Conservation (phyloP, 805 yeast genomes). For the Wickerhamomyces hampshirensis region DNA sequence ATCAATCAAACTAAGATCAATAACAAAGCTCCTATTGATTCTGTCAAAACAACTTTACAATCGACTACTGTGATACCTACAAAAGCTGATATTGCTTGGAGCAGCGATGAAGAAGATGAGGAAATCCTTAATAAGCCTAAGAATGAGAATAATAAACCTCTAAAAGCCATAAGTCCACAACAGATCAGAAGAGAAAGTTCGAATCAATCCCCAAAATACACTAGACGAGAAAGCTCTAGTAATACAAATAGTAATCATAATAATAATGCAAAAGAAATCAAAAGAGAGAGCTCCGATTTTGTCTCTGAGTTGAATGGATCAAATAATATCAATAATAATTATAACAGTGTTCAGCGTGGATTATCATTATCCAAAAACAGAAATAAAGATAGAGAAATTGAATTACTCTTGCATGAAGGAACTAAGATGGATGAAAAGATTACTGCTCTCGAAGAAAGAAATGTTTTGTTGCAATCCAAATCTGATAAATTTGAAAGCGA, state of each 20-base stretch:
- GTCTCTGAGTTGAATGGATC: conserved; percentile 10
- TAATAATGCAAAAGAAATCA: conserved; percentile 4
- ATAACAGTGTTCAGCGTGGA: conserved; percentile 18
- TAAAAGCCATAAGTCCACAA: not conserved
- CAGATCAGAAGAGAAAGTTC: not conserved
- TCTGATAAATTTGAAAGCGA: conserved; percentile 24
- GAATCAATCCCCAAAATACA: too few relatives aligned
- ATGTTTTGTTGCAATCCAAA: conserved; percentile 22
- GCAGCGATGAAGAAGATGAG: conserved; percentile 75
- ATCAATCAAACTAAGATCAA: conserved; percentile 1
- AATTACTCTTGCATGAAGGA: conserved; percentile 41
- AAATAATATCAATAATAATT: conserved; percentile 3
- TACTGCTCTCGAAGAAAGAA: conserved; percentile 32
- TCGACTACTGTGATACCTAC: conserved; percentile 75
- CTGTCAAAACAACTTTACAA: conserved; percentile 33
- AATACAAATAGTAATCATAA: conserved; percentile 5
- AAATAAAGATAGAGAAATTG: conserved; percentile 39
- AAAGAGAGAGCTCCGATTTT: conserved; percentile 9
- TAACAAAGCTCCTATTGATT: conserved; percentile 1
- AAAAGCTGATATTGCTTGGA: conserved; percentile 83
- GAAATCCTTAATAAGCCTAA: conserved; percentile 13
- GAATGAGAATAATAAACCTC: not conserved
- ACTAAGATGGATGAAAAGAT: conserved; percentile 44
- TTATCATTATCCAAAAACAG: conserved; percentile 23
- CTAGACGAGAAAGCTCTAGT: not conserved